A percentile compares a stretch with the other conserved stretches of the same genome.
phyloP scores from a whole-genome alignment of 176 grass and related monocot species.

The Alopecurus myosuroides region DNA sequence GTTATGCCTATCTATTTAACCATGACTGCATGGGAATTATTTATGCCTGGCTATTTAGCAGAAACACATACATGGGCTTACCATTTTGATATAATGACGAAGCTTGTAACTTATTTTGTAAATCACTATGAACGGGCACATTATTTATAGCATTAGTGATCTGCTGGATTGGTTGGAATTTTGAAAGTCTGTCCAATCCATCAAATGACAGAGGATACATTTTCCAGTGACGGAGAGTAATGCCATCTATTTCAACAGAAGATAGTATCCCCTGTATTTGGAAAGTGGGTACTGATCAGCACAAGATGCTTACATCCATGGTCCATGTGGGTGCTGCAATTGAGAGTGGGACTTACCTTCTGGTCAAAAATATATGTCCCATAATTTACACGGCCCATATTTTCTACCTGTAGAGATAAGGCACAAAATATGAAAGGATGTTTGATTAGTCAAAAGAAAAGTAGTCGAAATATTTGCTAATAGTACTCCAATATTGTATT shows the following conservation, averaged over 20 bases:
- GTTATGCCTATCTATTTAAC: neutral
- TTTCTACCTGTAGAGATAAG: slow-evolving; percentile 57
- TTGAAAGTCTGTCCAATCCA: slow-evolving; percentile 43
- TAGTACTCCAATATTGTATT: neutral
- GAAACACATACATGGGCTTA: slow-evolving; percentile 4
- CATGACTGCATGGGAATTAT: neutral
- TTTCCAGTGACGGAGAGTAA: slow-evolving; percentile 65
- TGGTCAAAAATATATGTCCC: slow-evolving; percentile 73
- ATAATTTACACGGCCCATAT: slow-evolving; percentile 75
- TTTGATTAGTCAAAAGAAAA: neutral
- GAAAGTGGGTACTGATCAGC: neutral
- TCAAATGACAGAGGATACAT: slow-evolving; percentile 61
- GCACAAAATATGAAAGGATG: neutral
- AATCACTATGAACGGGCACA: slow-evolving; percentile 1
- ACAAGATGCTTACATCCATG: neutral
- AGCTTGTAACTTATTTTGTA: slow-evolving; percentile 21
- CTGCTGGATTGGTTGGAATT: slow-evolving; percentile 41
- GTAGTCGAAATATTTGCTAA: neutral
- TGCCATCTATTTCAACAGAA: slow-evolving; percentile 51
- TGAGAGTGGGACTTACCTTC: slow-evolving; percentile 34
- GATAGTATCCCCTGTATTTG: slow-evolving; percentile 82
- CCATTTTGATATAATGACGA: slow-evolving; percentile 29
- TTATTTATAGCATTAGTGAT: slow-evolving; percentile 30
- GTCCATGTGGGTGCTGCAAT: neutral
- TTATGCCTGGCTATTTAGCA: neutral